A percentile compares a stretch with the other conserved stretches of the same genome.
These are phyloP conservation scores for Cladochytrium tenue DNA, from an alignment of 371 early-diverging fungal species.

Conservation along the genomic window DNA sequence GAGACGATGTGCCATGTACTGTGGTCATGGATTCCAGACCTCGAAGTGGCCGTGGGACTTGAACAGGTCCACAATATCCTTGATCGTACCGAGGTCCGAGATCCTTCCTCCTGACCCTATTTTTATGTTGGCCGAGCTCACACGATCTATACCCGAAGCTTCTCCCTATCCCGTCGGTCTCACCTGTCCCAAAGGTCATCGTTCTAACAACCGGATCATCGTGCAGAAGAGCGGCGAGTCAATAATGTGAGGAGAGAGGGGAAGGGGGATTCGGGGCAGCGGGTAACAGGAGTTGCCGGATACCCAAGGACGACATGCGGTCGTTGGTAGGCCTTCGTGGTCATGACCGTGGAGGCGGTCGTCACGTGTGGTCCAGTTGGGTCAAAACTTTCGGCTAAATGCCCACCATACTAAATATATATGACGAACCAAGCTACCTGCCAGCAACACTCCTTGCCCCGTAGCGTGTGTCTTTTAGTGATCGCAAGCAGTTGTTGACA, in stretches of 20 bases:
- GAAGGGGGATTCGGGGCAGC: background rate
- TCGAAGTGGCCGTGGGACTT: conserved; percentile 46
- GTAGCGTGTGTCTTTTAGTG: no score
- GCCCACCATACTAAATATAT: no score
- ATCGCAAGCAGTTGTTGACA: no score
- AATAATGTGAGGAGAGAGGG: background rate
- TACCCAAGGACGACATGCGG: conserved; percentile 3
- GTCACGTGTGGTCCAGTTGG: no score
- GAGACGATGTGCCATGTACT: background rate
- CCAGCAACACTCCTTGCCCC: no score
- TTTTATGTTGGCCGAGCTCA: conserved; percentile 10
- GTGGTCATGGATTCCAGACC: background rate
- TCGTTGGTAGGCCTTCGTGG: background rate
- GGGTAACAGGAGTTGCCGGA: background rate
- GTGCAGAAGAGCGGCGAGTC: background rate
- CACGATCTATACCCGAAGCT: background rate
- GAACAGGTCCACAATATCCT: conserved; percentile 46
- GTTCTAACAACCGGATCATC: conserved; percentile 11
- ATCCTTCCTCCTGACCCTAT: conserved; percentile 54
- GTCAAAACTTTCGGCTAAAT: no score
- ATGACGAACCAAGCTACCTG: no score
- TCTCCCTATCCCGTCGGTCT: background rate
- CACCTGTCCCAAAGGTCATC: conserved; percentile 42
- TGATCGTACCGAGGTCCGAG: conserved; percentile 34
- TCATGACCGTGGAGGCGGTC: no score